phyloP scores from a whole-genome alignment of 1,284 basidiomycete species.

The Cryptococcus sp. region DNA sequence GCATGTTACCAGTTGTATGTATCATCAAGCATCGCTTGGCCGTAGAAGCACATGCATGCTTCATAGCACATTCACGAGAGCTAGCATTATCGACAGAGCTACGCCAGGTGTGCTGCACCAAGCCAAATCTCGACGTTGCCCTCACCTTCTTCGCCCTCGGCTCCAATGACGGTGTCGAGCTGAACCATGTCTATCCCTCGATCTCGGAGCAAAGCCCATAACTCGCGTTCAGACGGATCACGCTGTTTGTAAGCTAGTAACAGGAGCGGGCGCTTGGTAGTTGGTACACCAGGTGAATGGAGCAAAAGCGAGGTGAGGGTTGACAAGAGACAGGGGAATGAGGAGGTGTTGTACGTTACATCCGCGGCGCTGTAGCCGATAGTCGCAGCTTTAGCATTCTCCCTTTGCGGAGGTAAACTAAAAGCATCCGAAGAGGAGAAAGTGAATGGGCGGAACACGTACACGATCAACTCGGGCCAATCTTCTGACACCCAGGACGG shows the following conservation, averaged over 20 bases:
- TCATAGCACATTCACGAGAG: no score
- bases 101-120: conserved; percentile 10
- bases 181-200: conserved; percentile 44
- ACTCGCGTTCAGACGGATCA: conserved; percentile 66
- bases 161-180: conserved; percentile 63
- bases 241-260: conserved; percentile 81
- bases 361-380: conserved; percentile 72
- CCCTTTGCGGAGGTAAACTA: background rate
- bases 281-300: background rate
- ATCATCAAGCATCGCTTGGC: background rate
- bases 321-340: conserved; percentile 61
- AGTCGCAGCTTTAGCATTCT: no score
- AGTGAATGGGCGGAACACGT: conserved; percentile 12
- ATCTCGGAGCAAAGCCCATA: conserved; percentile 65
- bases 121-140: conserved; percentile 71
- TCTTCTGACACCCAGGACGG: conserved; percentile 54
- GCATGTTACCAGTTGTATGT: conserved; percentile 1
- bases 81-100: no score
- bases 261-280: conserved; percentile 42
- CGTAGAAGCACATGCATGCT: background rate
- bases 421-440: background rate
- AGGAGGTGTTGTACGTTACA: conserved; percentile 82
- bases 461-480: conserved; percentile 45
- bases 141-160: conserved; percentile 45
- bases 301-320: conserved; percentile 40